Percentiles rank a stretch among this genome's conserved stretches.
Conservation (phyloP, 306 rosid species). For the Spatholobus suberectus region DNA sequence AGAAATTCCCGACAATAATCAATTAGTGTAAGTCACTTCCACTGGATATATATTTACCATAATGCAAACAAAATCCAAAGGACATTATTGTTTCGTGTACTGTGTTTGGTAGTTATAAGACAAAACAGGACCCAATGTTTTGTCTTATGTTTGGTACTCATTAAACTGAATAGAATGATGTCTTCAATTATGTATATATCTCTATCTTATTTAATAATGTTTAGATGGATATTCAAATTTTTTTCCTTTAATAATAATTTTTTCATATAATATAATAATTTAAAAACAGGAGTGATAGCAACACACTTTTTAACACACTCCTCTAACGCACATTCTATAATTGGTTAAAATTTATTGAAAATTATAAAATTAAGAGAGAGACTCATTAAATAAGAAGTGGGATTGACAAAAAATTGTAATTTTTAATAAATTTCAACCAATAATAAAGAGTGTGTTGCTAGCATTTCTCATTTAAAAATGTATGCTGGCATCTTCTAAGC, state of each 20-base stretch:
- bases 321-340: too few relatives aligned
- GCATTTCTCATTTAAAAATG: background rate
- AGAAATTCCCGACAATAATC: constrained; percentile 87
- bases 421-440: too few relatives aligned
- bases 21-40: constrained; percentile 70
- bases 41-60: constrained; percentile 30
- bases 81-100: background rate
- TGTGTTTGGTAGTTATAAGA: background rate
- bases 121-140: background rate
- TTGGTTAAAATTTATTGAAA: too few relatives aligned
- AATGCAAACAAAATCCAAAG: constrained; percentile 16
- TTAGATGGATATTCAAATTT: background rate
- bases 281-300: too few relatives aligned
- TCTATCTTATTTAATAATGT: background rate
- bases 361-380: too few relatives aligned
- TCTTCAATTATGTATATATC: background rate
- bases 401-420: too few relatives aligned
- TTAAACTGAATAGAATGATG: background rate
- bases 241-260: background rate
- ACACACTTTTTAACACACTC: too few relatives aligned
- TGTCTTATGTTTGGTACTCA: background rate
- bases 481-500: background rate
- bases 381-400: too few relatives aligned
- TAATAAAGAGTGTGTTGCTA: too few relatives aligned
- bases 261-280: background rate